phyloP scores from a whole-genome alignment of 1,284 basidiomycete species.

The Heimioporus punctisporus region DNA sequence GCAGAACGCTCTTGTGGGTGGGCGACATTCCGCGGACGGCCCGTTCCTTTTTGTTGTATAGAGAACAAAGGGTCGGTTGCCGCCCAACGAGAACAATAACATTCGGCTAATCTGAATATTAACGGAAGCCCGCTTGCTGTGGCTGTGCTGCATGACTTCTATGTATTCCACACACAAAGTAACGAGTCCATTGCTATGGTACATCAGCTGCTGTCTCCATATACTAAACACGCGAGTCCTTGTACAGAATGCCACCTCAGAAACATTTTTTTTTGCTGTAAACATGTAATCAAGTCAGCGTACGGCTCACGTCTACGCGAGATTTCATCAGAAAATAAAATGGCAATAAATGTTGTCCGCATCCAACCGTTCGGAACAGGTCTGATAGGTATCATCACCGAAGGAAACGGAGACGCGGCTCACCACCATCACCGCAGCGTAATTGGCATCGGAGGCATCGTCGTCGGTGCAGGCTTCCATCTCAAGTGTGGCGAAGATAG shows the following conservation, averaged over 20 bases:
- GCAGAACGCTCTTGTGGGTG: slow-evolving; percentile 16
- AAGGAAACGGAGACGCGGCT: slow-evolving; percentile 12
- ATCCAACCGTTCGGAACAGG: slow-evolving; percentile 41
- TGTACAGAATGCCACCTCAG: too few relatives aligned
- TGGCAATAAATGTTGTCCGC: slow-evolving; percentile 34
- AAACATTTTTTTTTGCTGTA: too few relatives aligned
- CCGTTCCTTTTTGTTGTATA: slow-evolving; percentile 26
- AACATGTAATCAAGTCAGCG: too few relatives aligned
- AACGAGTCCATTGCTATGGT: too few relatives aligned
- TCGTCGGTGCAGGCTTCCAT: slow-evolving; percentile 56
- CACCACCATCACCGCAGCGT: slow-evolving; percentile 30
- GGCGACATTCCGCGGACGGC: slow-evolving; percentile 14
- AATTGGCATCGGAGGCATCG: slow-evolving; percentile 54
- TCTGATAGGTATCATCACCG: slow-evolving; percentile 40
- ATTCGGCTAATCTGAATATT: slow-evolving; percentile 1
- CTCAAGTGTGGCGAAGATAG: slow-evolving; percentile 49
- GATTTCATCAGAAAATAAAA: slow-evolving; percentile 9
- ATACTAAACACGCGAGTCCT: too few relatives aligned
- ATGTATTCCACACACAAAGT: too few relatives aligned
- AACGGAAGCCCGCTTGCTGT: not conserved
- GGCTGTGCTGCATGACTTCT: slow-evolving; percentile 17
- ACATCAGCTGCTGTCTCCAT: too few relatives aligned
- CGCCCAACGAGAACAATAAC: slow-evolving; percentile 30
- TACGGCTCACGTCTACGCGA: too few relatives aligned
- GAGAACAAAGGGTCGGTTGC: slow-evolving; percentile 31